phyloP scores from a whole-genome alignment of 345 rosid species.

The Corchorus capsularis region DNA sequence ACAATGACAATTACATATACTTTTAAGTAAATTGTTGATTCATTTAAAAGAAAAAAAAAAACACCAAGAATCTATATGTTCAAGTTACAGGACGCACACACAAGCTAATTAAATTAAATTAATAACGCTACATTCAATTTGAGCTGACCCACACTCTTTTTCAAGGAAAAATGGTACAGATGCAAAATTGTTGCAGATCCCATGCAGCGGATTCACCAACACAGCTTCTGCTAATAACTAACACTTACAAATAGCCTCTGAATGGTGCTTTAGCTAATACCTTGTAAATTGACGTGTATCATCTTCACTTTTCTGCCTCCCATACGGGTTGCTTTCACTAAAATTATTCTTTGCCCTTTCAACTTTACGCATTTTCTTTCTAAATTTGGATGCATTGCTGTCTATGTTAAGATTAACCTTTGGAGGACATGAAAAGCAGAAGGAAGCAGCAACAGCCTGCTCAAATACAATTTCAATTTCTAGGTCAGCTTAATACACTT shows the following conservation, averaged over 20 bases:
- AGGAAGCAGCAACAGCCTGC: conserved; percentile 90
- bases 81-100: not conserved
- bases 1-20: not conserved
- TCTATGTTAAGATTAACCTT: conserved; percentile 86
- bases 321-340: conserved; percentile 77
- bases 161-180: not conserved
- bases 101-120: too few relatives aligned
- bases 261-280: conserved; percentile 36
- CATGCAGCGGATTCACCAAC: not conserved
- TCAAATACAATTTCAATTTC: not conserved
- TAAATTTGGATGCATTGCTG: conserved; percentile 82
- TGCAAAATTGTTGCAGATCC: conserved; percentile 32
- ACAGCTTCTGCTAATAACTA: conserved; percentile 15
- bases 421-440: conserved; percentile 88
- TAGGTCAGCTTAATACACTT: not conserved
- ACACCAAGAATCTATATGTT: not conserved
- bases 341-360: conserved; percentile 58
- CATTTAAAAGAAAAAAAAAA: not conserved
- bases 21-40: not conserved
- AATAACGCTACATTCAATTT: not conserved
- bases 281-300: conserved; percentile 58
- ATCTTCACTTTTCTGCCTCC: conserved; percentile 47
- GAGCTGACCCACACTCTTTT: not conserved
- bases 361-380: conserved; percentile 59
- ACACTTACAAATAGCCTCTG: not conserved